Conservation (phyloP, 2,329 filamentous ascomycete species). For the Cyphellophora attinorum region DNA sequence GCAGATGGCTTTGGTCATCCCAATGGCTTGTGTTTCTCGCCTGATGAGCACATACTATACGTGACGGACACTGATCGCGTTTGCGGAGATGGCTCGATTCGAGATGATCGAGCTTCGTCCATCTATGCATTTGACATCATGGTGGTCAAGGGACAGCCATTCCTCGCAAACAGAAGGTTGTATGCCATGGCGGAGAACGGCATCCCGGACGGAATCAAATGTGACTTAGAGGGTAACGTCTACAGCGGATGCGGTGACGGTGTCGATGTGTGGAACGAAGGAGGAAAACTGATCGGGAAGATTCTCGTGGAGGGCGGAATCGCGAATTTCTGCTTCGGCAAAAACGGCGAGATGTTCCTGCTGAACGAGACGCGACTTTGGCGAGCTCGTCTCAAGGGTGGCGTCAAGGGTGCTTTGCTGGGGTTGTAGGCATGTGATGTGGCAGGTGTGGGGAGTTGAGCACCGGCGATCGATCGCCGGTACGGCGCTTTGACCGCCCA, state of each 20-base stretch:
- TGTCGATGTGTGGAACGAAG: constrained; percentile 41
- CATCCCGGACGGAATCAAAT: constrained; percentile 37
- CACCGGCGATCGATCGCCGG: too few relatives aligned
- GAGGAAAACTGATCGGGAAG: constrained; percentile 44
- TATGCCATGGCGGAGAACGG: constrained; percentile 42
- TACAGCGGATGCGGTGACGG: constrained; percentile 47
- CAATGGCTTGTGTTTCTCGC: constrained; percentile 32
- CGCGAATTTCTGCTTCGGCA: constrained; percentile 41
- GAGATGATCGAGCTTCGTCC: not conserved
- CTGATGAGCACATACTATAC: constrained; percentile 27
- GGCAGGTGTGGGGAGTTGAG: too few relatives aligned
- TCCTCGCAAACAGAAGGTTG: constrained; percentile 39
- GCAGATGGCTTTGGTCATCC: constrained; percentile 29
- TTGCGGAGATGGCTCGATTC: constrained; percentile 3
- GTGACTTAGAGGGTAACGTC: constrained; percentile 44
- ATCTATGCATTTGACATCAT: constrained; percentile 31
- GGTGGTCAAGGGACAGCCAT: too few relatives aligned
- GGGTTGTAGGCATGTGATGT: not conserved
- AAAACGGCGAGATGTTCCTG: constrained; percentile 6
- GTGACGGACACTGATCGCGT: constrained; percentile 28
- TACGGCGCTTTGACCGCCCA: too few relatives aligned
- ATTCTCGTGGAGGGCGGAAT: constrained; percentile 40
- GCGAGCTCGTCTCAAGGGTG: not conserved
- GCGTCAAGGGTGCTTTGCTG: constrained; percentile 1
- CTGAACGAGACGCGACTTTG: constrained; percentile 6